A percentile compares a stretch with the other conserved stretches of the same genome.
Evolutionary conservation across 805 yeast species (phyloP).

Genomic region (Starmerella apis): DNA sequence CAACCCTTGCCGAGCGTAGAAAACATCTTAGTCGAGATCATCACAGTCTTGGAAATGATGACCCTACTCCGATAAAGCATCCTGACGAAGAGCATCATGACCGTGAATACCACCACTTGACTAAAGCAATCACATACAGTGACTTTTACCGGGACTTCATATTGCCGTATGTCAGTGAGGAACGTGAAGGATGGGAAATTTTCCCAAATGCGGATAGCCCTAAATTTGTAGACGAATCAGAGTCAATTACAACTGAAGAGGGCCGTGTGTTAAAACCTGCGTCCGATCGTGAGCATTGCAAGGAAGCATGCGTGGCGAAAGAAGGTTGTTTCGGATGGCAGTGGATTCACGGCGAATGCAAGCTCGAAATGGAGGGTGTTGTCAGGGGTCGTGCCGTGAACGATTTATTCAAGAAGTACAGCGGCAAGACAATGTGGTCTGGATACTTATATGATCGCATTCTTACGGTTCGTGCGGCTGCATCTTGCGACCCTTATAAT

Average conservation of each 20-base stretch:
- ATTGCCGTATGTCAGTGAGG: slow-evolving; percentile 22
- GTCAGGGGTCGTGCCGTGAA: slow-evolving; percentile 17
- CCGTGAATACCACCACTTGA: not conserved
- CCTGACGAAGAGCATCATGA: slow-evolving; percentile 2
- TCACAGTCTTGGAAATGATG: not conserved
- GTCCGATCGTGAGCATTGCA: slow-evolving; percentile 12
- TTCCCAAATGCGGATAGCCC: not conserved
- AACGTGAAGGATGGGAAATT: slow-evolving; percentile 23
- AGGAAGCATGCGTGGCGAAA: slow-evolving; percentile 13
- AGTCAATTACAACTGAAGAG: not conserved
- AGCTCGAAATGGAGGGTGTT: slow-evolving; percentile 13
- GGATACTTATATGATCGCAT: not conserved
- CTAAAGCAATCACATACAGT: slow-evolving; percentile 8
- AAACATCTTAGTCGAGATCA: not conserved
- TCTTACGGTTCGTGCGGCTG: not conserved
- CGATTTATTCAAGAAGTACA: slow-evolving; percentile 2
- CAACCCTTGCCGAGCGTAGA: not conserved
- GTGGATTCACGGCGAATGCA: slow-evolving; percentile 16
- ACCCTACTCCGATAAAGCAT: not conserved
- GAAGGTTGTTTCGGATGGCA: slow-evolving; percentile 21
- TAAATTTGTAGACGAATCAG: not conserved
- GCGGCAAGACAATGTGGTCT: not conserved
- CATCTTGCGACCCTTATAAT: not conserved
- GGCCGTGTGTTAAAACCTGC: slow-evolving; percentile 18
- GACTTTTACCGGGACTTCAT: slow-evolving; percentile 30